phyloP scores from a whole-genome alignment of 148 eudicot species.

The Talinum fruticosum region DNA sequence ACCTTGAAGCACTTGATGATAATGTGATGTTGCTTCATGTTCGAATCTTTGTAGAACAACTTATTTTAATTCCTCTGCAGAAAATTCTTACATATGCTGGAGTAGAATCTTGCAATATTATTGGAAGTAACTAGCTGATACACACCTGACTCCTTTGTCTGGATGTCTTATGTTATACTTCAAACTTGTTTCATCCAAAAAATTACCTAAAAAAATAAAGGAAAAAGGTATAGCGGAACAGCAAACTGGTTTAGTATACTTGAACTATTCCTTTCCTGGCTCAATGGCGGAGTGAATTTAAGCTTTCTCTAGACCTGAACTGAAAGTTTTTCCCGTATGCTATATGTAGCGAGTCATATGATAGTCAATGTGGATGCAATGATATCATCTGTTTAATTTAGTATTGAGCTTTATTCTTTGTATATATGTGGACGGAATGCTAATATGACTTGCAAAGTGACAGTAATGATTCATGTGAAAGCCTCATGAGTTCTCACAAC shows the following conservation, averaged over 20 bases:
- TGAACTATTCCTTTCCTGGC: no score
- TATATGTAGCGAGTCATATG: no score
- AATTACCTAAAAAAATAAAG: not conserved
- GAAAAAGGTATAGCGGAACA: not conserved
- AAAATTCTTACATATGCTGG: not conserved
- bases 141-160: not conserved
- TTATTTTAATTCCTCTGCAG: not conserved
- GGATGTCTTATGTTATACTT: not conserved
- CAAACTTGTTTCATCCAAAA: not conserved
- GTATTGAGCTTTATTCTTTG: no score
- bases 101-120: not conserved
- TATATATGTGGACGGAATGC: no score
- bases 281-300: no score
- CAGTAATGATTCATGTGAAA: no score
- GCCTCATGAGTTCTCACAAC: no score
- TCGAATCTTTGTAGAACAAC: not conserved
- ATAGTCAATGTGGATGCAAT: no score
- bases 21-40: not conserved
- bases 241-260: not conserved
- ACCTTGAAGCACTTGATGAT: not conserved
- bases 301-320: no score
- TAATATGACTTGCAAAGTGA: no score
- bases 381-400: no score
- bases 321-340: no score
- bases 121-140: not conserved